These are phyloP conservation scores for Sisymbrium altissimum DNA, from an alignment of 345 rosid genomes.

Conservation along the genomic window DNA sequence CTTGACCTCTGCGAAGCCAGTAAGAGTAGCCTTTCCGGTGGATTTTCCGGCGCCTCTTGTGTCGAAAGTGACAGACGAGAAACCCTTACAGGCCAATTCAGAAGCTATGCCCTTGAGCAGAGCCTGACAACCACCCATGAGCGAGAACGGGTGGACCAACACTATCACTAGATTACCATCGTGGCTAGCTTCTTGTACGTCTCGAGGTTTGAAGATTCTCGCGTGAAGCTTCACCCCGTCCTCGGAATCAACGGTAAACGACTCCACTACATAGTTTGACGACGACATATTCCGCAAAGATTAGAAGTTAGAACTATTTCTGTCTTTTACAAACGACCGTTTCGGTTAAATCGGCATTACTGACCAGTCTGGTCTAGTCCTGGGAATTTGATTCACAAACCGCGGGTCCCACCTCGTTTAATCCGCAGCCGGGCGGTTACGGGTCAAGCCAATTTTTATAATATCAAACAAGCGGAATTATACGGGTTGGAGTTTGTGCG, in stretches of 20 bases:
- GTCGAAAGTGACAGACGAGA: slow-evolving; percentile 73
- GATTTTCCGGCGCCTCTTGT: slow-evolving; percentile 92
- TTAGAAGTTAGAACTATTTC: background rate
- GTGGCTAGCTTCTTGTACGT: slow-evolving; percentile 4
- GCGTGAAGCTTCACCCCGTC: slow-evolving; percentile 55
- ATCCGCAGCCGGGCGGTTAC: too few relatives aligned
- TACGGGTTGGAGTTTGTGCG: too few relatives aligned
- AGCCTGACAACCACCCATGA: slow-evolving; percentile 79
- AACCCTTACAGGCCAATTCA: slow-evolving; percentile 60
- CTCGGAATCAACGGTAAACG: slow-evolving; percentile 48
- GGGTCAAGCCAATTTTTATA: too few relatives aligned
- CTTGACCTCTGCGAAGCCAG: slow-evolving; percentile 78
- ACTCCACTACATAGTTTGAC: slow-evolving; percentile 46
- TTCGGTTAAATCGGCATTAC: background rate
- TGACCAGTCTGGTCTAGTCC: too few relatives aligned
- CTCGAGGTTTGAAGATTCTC: slow-evolving; percentile 57
- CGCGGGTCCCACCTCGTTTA: too few relatives aligned
- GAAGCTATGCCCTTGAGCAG: slow-evolving; percentile 72
- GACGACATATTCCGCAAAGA: slow-evolving; percentile 43
- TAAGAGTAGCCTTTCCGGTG: slow-evolving; percentile 78
- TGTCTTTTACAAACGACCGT: background rate
- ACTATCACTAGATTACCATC: slow-evolving; percentile 47
- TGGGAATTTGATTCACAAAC: too few relatives aligned
- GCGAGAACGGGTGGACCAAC: slow-evolving; percentile 85
- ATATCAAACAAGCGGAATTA: too few relatives aligned